Evolutionary conservation across 306 rosid genomes (phyloP).

Genomic region (Parietaria judaica): DNA sequence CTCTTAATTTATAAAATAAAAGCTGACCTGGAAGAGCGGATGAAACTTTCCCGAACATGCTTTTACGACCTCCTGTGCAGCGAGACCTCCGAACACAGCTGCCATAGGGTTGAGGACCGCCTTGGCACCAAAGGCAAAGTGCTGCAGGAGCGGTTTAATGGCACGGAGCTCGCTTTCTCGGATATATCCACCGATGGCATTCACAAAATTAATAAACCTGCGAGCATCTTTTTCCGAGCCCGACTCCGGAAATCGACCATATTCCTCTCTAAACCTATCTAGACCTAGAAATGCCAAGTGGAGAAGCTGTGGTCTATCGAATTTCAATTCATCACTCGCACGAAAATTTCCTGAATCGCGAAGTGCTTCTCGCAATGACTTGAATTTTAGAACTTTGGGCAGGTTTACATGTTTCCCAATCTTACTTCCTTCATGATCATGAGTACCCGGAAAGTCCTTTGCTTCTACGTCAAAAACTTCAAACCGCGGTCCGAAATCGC

Average conservation of each 20-base stretch:
- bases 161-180: constrained; percentile 58
- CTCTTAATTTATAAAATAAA: too few relatives aligned
- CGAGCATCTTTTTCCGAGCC: constrained; percentile 74
- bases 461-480: constrained; percentile 83
- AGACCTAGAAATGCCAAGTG: constrained; percentile 74
- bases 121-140: constrained; percentile 83
- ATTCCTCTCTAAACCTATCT: constrained; percentile 51
- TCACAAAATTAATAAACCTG: constrained; percentile 51
- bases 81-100: constrained; percentile 96
- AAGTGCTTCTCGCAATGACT: constrained; percentile 56
- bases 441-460: constrained; percentile 57
- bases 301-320: constrained; percentile 64
- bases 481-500: constrained; percentile 90
- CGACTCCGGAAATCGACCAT: constrained; percentile 61
- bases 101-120: constrained; percentile 95
- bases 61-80: constrained; percentile 91
- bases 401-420: constrained; percentile 78
- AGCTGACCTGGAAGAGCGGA: constrained; percentile 76
- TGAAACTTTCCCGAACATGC: constrained; percentile 97
- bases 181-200: constrained; percentile 35
- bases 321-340: constrained; percentile 75
- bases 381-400: constrained; percentile 66
- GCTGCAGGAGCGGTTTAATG: constrained; percentile 57
- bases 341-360: constrained; percentile 72
- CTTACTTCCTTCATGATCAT: constrained; percentile 69